Conservation (phyloP, 2,329 filamentous ascomycete genomes). For the Dactylonectria estremocensis region DNA sequence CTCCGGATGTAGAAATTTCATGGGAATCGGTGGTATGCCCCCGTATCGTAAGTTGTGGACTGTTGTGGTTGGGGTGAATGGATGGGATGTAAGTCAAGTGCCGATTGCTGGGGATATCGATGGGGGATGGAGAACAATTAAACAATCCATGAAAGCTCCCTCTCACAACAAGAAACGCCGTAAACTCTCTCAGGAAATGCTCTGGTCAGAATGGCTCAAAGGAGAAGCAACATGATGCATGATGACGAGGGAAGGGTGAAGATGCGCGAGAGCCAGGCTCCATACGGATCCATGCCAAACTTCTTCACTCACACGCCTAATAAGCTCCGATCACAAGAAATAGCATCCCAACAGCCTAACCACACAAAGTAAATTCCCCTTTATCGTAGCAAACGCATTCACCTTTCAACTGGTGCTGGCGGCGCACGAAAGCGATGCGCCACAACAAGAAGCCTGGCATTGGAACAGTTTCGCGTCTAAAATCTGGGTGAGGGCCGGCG, state of each 20-base stretch:
- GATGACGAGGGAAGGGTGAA: conserved; percentile 8
- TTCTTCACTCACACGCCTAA: not conserved
- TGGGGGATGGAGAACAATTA: not conserved
- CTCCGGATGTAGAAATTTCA: not conserved
- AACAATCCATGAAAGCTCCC: not conserved
- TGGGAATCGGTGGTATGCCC: no score
- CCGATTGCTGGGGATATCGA: not conserved
- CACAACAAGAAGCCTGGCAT: not conserved
- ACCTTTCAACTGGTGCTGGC: not conserved
- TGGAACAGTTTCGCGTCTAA: not conserved
- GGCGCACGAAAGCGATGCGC: conserved; percentile 5
- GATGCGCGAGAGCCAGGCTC: not conserved
- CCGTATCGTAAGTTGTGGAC: no score
- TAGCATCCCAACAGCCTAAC: not conserved
- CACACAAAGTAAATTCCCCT: not conserved
- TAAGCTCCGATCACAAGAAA: not conserved
- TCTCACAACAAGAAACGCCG: not conserved
- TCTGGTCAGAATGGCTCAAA: not conserved
- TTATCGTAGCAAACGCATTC: not conserved
- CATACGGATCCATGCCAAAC: not conserved
- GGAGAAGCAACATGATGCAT: conserved; percentile 9
- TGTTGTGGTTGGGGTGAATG: not conserved
- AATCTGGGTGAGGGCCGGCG: conserved; percentile 12
- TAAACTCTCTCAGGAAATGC: not conserved
- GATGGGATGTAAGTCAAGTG: not conserved